These are phyloP conservation scores for Corchorus capsularis DNA, from an alignment of 345 rosid species.

Conservation along the genomic window DNA sequence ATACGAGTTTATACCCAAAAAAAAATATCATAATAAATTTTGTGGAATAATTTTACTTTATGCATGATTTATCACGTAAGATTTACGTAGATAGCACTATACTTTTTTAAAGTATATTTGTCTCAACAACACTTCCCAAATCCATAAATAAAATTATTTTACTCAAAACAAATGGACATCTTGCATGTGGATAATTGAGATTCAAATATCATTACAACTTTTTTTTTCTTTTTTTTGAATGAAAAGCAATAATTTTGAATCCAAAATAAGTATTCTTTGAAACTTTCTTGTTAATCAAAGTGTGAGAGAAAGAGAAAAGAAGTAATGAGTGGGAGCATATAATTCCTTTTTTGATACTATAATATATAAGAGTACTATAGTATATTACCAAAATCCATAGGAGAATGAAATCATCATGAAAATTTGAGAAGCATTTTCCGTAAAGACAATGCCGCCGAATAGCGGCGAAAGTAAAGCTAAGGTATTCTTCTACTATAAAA, in stretches of 20 bases:
- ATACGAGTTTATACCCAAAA: too few species aligned
- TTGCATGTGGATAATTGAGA: neutral
- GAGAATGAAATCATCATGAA: slow-evolving; percentile 2
- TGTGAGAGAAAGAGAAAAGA: neutral
- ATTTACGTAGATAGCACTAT: too few species aligned
- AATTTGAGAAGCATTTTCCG: slow-evolving; percentile 21
- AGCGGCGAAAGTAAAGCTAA: slow-evolving; percentile 12
- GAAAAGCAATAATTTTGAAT: neutral
- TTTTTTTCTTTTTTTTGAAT: too few species aligned
- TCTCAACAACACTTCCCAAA: too few species aligned
- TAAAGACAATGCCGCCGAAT: slow-evolving; percentile 17
- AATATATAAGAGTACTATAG: too few species aligned
- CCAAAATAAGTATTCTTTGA: neutral
- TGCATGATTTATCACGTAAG: too few species aligned
- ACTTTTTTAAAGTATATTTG: too few species aligned
- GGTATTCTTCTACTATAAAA: neutral
- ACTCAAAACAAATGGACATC: neutral
- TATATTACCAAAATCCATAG: neutral
- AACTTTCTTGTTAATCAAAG: neutral
- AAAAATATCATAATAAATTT: too few species aligned
- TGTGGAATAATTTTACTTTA: too few species aligned
- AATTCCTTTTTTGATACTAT: too few species aligned
- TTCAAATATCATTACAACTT: neutral
- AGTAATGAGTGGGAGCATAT: neutral
- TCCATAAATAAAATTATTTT: too few species aligned